phyloP scores from a whole-genome alignment of 163 green algal genomes.

The Scenedesmus sp. region DNA sequence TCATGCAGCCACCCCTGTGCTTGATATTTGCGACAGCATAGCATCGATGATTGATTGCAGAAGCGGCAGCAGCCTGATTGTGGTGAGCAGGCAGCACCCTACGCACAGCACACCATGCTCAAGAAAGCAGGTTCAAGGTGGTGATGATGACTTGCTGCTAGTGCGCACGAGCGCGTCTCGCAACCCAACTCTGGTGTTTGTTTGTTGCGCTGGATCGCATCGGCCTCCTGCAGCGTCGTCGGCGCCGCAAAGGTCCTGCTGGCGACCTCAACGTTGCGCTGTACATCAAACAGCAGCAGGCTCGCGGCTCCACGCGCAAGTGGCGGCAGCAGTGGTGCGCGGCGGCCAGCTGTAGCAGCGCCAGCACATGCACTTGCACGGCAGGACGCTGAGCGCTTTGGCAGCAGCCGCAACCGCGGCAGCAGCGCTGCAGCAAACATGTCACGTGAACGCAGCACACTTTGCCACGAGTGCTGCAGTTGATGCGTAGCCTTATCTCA shows the following conservation, averaged over 20 bases:
- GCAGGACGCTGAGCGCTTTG: background rate
- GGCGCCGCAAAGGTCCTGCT: conserved; percentile 19
- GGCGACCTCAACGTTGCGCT: conserved; percentile 38
- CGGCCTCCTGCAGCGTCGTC: background rate
- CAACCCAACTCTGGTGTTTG: background rate
- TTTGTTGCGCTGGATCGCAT: background rate
- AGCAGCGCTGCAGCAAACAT: background rate
- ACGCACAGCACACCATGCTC: background rate
- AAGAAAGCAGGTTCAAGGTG: background rate
- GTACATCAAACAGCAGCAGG: conserved; percentile 55
- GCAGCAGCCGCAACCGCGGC: background rate
- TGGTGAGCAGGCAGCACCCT: background rate
- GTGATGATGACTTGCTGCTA: background rate
- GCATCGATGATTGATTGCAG: background rate
- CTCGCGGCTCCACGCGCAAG: conserved; percentile 23
- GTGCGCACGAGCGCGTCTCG: too few relatives aligned
- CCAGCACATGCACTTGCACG: background rate
- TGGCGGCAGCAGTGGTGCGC: conserved; percentile 49
- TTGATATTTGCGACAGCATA: background rate
- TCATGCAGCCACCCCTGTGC: background rate
- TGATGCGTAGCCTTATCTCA: background rate
- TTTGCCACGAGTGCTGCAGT: too few relatives aligned
- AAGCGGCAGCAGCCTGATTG: background rate
- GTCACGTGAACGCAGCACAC: too few relatives aligned
- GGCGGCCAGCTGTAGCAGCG: background rate